A percentile compares a stretch with the other conserved stretches of the same genome.
Evolutionary conservation across 2,329 filamentous ascomycete species (phyloP).

Genomic region (Beauveria bassiana): DNA sequence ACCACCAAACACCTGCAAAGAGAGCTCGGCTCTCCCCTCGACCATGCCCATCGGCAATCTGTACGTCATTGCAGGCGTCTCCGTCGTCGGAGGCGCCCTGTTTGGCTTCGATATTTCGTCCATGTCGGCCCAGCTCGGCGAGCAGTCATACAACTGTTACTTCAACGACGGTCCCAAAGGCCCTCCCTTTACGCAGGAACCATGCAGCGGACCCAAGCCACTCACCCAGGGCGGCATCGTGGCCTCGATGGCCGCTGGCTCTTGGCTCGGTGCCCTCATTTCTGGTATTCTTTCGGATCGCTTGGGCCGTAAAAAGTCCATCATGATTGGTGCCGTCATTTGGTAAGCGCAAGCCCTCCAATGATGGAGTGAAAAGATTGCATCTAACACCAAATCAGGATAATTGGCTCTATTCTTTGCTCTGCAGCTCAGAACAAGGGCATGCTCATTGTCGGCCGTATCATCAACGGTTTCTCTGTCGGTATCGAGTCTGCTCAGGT

Average conservation of each 20-base stretch:
- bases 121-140: conserved; percentile 38
- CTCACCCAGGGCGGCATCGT: conserved; percentile 44
- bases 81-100: conserved; percentile 32
- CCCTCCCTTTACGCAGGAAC: conserved; percentile 22
- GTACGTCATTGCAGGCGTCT: conserved; percentile 27
- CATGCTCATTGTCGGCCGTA: conserved; percentile 45
- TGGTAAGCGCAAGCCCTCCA: conserved; percentile 32
- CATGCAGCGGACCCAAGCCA: conserved; percentile 29
- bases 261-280: conserved; percentile 39
- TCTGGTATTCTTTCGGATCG: conserved; percentile 43
- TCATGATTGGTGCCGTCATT: conserved; percentile 41
- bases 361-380: neutral
- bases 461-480: conserved; percentile 60
- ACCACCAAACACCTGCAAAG: no score
- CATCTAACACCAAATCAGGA: conserved; percentile 23
- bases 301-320: conserved; percentile 40
- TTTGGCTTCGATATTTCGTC: conserved; percentile 52
- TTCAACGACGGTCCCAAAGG: conserved; percentile 29
- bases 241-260: conserved; percentile 43
- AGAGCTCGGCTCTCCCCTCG: neutral
- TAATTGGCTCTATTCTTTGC: conserved; percentile 39
- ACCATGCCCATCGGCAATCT: conserved; percentile 26
- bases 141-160: conserved; percentile 30
- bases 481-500: conserved; percentile 61
- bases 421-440: conserved; percentile 39